Conservation (phyloP, 2,329 filamentous ascomycete genomes). For the Colletotrichum brevisporum region DNA sequence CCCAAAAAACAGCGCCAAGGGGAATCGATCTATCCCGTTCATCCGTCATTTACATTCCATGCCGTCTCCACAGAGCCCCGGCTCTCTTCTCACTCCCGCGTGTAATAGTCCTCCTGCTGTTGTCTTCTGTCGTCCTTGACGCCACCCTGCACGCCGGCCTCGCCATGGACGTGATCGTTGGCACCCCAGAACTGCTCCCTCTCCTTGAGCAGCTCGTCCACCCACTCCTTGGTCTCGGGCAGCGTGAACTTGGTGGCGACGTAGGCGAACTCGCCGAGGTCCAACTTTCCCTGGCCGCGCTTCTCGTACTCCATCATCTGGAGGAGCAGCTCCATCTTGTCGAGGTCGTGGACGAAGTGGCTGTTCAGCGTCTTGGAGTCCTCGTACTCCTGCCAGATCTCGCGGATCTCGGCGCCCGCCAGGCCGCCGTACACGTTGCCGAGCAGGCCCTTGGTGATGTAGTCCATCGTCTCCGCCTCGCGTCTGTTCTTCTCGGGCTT, state of each 20-base stretch:
- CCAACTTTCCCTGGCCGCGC: conserved; percentile 72
- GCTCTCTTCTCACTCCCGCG: conserved; percentile 32
- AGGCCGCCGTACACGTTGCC: conserved; percentile 80
- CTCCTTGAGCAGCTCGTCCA: conserved; percentile 81
- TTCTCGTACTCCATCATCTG: conserved; percentile 99
- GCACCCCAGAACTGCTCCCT: conserved; percentile 79
- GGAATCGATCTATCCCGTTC: conserved; percentile 16
- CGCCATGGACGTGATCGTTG: conserved; percentile 62
- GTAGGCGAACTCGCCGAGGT: conserved; percentile 89
- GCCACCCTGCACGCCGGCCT: conserved; percentile 55
- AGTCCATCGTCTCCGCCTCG: conserved; percentile 93
- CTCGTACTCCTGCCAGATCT: conserved; percentile 96
- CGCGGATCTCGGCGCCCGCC: conserved; percentile 79
- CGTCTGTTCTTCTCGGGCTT: conserved; percentile 92
- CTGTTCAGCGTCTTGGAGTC: conserved; percentile 87
- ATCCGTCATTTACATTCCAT: conserved; percentile 10
- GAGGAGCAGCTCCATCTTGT: conserved; percentile 94
- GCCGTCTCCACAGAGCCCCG: neutral
- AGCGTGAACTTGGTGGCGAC: conserved; percentile 81
- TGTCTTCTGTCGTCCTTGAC: conserved; percentile 53
- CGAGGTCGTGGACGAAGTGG: conserved; percentile 93
- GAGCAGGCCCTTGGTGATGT: conserved; percentile 80
- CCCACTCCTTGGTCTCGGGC: conserved; percentile 86
- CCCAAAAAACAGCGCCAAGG: conserved; percentile 9
- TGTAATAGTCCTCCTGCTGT: conserved; percentile 67